phyloP scores from a whole-genome alignment of 1,284 basidiomycete genomes.

The Irpex sp. region DNA sequence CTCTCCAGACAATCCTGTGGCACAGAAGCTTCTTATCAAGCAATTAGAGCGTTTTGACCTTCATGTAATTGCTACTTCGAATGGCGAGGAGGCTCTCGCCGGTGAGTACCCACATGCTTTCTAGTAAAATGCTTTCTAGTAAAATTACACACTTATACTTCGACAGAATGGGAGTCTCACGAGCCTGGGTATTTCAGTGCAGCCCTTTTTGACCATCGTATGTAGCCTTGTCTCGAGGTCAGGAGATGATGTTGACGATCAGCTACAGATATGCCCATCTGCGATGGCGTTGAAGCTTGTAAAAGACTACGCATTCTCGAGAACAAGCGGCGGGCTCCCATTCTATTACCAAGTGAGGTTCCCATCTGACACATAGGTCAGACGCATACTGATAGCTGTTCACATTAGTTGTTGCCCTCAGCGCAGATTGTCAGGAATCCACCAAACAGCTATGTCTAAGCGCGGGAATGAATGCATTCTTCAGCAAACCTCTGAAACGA shows the following conservation, averaged over 20 bases:
- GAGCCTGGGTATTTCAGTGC: constrained; percentile 64
- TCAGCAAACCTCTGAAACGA: constrained; percentile 66
- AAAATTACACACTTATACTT: background rate
- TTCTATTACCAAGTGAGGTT: constrained; percentile 52
- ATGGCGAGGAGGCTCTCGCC: constrained; percentile 62
- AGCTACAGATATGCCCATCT: constrained; percentile 65
- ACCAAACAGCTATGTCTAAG: constrained; percentile 70
- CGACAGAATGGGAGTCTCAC: constrained; percentile 60
- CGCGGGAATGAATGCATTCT: constrained; percentile 71
- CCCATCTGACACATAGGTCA: no score
- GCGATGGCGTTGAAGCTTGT: constrained; percentile 69
- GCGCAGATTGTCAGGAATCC: constrained; percentile 71
- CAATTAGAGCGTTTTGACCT: constrained; percentile 60
- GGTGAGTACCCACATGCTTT: constrained; percentile 31
- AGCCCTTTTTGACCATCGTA: constrained; percentile 71
- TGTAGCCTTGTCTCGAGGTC: constrained; percentile 4
- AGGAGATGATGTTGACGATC: background rate
- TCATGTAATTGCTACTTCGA: constrained; percentile 55
- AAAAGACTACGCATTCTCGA: constrained; percentile 61
- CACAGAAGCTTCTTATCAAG: constrained; percentile 60
- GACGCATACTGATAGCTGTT: constrained; percentile 2
- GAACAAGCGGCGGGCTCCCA: constrained; percentile 43
- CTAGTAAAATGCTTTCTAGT: background rate
- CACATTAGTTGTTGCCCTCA: constrained; percentile 59
- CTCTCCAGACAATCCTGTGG: constrained; percentile 60